phyloP scores from a whole-genome alignment of 257 asterid species.

The Capsicum chinense region DNA sequence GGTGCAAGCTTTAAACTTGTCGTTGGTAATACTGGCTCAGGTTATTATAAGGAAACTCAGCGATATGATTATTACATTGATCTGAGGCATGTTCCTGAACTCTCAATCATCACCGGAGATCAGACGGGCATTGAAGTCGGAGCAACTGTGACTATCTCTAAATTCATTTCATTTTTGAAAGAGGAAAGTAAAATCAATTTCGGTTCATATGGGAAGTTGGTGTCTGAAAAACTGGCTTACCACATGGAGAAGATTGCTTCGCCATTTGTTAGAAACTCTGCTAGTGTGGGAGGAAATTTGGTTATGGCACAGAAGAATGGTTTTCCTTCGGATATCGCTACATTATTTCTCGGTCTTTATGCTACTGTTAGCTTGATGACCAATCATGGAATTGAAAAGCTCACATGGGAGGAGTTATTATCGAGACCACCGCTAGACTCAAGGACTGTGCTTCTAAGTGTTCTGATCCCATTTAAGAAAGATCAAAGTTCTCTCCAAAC shows the following conservation, averaged over 20 bases:
- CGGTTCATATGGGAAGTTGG: slow-evolving; percentile 35
- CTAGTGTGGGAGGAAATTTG: slow-evolving; percentile 72
- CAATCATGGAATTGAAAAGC: slow-evolving; percentile 37
- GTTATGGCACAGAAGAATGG: slow-evolving; percentile 67
- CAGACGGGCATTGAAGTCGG: slow-evolving; percentile 58
- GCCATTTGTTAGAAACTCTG: slow-evolving; percentile 60
- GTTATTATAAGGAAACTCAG: slow-evolving; percentile 61
- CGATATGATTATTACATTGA: slow-evolving; percentile 54
- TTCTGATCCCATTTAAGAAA: slow-evolving; percentile 54
- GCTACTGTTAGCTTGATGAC: slow-evolving; percentile 50
- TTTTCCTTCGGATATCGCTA: slow-evolving; percentile 73
- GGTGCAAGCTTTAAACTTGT: slow-evolving; percentile 46
- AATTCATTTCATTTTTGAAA: slow-evolving; percentile 48
- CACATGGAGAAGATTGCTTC: slow-evolving; percentile 73
- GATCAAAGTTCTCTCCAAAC: background rate
- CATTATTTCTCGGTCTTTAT: slow-evolving; percentile 58
- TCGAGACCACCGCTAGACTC: slow-evolving; percentile 54
- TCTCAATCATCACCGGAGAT: slow-evolving; percentile 49
- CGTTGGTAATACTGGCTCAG: slow-evolving; percentile 71
- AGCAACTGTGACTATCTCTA: slow-evolving; percentile 63
- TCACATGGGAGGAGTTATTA: slow-evolving; percentile 60
- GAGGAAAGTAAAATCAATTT: slow-evolving; percentile 31
- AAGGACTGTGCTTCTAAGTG: slow-evolving; percentile 52
- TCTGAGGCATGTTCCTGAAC: slow-evolving; percentile 59
- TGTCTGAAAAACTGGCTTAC: slow-evolving; percentile 53